Evolutionary conservation across 2,329 filamentous ascomycete species (phyloP), one percentile per base, ranked within the genome.

Genomic region (Dothideomycetidae sp.): DNA sequence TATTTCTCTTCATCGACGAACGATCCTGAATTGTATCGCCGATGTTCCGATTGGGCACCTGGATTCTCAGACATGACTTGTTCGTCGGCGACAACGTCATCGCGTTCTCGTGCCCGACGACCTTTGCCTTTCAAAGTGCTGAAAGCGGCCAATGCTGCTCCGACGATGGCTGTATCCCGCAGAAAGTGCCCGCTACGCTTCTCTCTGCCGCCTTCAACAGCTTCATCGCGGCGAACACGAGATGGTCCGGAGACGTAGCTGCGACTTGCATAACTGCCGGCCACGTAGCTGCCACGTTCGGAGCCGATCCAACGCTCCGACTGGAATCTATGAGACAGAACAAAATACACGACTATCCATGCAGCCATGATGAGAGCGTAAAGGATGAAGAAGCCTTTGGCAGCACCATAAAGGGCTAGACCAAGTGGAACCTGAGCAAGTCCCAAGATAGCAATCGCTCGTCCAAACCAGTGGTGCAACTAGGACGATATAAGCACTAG

Each of bases 341-440:
- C 30, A 15, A 43, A 42, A 14, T 38, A 45, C 12, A 43, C 23
- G 28, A 41, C 16, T 7, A 45, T 14, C 32, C 39, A 42, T 9
- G 41, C 43, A 17, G 37, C 39, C 4, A 42, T 78, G 66, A 79
- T 88, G 1, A 96, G 45, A 0, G 86, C 71, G 52, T 81, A 98
- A 3, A 96, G 64, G 36, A 98, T 75, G 55, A 96, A 98, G 3
- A 86, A 68, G 26, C 71, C 73, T 50, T 79, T 75, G 4, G 90
- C 88, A 18, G 86, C 93, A 4, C 90, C 90, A 51, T 94, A 98
- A 1, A 98, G 67, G 0, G 86, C 86, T 32, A 98, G 66, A 0
- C 90, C 90, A 1, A 98, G 67, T 0, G 90, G 81, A 9, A 98
- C 74, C 54, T 98, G 90, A 3, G 78, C 71, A 46, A 96, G 76